Percentiles rank a stretch among this genome's conserved stretches.
Conservation (phyloP, 805 yeast genomes). For the Candida patagonica region DNA sequence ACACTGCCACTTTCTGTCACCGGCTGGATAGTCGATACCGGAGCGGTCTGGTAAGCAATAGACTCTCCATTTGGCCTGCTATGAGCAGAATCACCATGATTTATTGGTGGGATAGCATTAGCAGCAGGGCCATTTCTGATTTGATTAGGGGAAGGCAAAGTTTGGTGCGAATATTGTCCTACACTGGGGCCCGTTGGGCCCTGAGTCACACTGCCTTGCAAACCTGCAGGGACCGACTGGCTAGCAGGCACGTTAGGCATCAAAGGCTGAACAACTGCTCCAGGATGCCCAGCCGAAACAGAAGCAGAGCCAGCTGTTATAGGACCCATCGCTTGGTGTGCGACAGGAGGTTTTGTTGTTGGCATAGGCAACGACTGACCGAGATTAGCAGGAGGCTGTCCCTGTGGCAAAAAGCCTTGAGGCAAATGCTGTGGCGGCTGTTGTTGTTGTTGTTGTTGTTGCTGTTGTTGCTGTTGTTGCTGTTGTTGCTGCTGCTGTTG, state of each 20-base stretch:
- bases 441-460: conserved; percentile 3
- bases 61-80: conserved; percentile 2
- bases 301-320: too few species aligned
- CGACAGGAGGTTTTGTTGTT: neutral
- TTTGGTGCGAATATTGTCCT: neutral
- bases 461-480: conserved; percentile 8
- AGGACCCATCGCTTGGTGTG: too few species aligned
- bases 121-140: conserved; percentile 3
- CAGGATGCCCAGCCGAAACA: too few species aligned
- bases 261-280: too few species aligned
- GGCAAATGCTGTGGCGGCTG: conserved; percentile 4
- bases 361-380: conserved; percentile 1
- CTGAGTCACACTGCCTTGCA: neutral
- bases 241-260: too few species aligned
- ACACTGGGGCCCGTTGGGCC: too few species aligned
- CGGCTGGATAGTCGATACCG: neutral
- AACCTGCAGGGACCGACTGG: too few species aligned
- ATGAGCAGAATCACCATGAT: too few species aligned
- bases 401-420: conserved; percentile 6
- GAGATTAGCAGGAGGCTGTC: neutral
- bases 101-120: conserved; percentile 5
- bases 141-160: conserved; percentile 5
- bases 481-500: conserved; percentile 14
- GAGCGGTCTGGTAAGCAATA: neutral
- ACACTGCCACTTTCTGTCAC: neutral